Conservation (phyloP, 139 green algal species). For the Gonium pectorale region DNA sequence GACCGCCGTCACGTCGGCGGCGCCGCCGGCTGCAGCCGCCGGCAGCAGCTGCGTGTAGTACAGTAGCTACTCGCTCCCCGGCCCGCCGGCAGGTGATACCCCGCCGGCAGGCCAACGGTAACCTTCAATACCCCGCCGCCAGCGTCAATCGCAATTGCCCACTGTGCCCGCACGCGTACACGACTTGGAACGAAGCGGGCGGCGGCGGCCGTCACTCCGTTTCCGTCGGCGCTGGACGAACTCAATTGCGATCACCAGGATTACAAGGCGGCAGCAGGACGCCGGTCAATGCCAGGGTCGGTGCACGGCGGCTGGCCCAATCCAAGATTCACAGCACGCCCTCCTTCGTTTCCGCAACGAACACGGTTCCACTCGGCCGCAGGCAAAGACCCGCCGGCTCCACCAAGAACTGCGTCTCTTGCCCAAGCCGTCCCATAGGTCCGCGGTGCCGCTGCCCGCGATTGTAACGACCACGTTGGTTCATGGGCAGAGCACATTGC, state of each 20-base stretch:
- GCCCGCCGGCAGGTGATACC: slow-evolving; percentile 75
- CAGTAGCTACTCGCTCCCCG: slow-evolving; percentile 65
- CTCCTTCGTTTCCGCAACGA: slow-evolving; percentile 90
- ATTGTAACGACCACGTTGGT: slow-evolving; percentile 64
- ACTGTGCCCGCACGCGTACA: slow-evolving; percentile 44
- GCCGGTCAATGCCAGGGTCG: slow-evolving; percentile 65
- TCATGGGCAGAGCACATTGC: slow-evolving; percentile 74
- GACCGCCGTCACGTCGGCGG: slow-evolving; percentile 10
- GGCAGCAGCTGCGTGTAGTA: slow-evolving; percentile 32
- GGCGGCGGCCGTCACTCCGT: neutral
- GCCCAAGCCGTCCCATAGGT: slow-evolving; percentile 70
- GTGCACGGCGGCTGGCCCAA: slow-evolving; percentile 42
- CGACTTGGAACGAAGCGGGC: slow-evolving; percentile 41
- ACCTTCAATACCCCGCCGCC: slow-evolving; percentile 42
- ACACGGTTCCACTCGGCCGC: slow-evolving; percentile 52
- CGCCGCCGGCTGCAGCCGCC: neutral
- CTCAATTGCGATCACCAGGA: slow-evolving; percentile 28
- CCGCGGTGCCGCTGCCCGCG: slow-evolving; percentile 67
- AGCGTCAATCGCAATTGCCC: slow-evolving; percentile 3
- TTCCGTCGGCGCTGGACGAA: neutral
- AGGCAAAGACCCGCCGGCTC: slow-evolving; percentile 77
- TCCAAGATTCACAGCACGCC: slow-evolving; percentile 64
- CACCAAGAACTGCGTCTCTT: slow-evolving; percentile 70
- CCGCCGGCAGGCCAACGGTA: slow-evolving; percentile 57
- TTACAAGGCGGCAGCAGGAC: slow-evolving; percentile 66